A percentile compares a stretch with the other conserved stretches of the same genome.
Conservation (phyloP, 306 rosid species). For the Arachis hypogaea region DNA sequence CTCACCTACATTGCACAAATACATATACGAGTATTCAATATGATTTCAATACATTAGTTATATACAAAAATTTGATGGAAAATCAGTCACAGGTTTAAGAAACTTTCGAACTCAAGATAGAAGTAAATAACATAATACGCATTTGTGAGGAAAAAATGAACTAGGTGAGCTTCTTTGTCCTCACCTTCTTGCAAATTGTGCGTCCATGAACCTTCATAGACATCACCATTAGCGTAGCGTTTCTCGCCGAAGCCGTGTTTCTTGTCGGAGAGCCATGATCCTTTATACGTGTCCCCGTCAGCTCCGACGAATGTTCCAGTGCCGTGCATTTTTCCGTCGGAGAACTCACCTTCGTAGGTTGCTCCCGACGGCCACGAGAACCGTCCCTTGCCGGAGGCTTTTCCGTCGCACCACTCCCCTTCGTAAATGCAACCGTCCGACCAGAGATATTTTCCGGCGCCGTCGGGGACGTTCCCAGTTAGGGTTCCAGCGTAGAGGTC, state of each 20-base stretch:
- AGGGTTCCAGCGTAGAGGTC: constrained; percentile 52
- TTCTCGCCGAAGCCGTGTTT: constrained; percentile 54
- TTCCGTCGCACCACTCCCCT: constrained; percentile 55
- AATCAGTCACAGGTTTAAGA: too few species aligned
- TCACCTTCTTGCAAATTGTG: constrained; percentile 54
- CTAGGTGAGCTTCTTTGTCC: not conserved
- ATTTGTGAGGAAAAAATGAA: too few species aligned
- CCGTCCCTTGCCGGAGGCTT: constrained; percentile 47
- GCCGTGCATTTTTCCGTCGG: constrained; percentile 46
- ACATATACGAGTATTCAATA: too few species aligned
- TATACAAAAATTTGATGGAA: too few species aligned
- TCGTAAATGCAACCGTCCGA: constrained; percentile 58
- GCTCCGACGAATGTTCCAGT: constrained; percentile 45
- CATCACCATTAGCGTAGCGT: constrained; percentile 52
- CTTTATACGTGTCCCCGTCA: constrained; percentile 48
- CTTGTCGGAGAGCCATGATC: constrained; percentile 46
- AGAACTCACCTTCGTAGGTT: constrained; percentile 54
- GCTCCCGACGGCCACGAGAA: constrained; percentile 63
- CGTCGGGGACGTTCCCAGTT: constrained; percentile 46
- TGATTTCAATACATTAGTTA: too few species aligned
- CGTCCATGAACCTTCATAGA: constrained; percentile 55
- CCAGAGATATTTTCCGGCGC: constrained; percentile 54
- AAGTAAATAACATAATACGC: too few species aligned
- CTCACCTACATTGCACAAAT: constrained; percentile 27
- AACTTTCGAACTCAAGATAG: too few species aligned